These are phyloP conservation scores for Candida bentonensis DNA, from an alignment of 805 yeast genomes.

Conservation along the genomic window DNA sequence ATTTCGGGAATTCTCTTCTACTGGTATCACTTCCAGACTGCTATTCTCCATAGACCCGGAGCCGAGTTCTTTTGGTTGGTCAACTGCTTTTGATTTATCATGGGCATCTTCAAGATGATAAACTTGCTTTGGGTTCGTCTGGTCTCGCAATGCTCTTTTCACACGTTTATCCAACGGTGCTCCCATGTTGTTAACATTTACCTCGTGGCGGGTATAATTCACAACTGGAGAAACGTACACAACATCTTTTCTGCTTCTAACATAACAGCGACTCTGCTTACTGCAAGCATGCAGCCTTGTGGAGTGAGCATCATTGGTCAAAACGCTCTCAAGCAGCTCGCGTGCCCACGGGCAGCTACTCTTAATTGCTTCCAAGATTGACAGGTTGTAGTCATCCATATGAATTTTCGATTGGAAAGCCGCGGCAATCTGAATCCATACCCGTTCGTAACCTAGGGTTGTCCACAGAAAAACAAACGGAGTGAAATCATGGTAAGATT, in stretches of 20 bases:
- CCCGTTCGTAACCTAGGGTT: conserved; percentile 40
- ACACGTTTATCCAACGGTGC: too few species aligned
- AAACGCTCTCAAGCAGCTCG: conserved; percentile 6
- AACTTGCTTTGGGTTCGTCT: too few species aligned
- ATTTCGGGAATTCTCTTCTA: too few species aligned
- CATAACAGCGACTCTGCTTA: conserved; percentile 7
- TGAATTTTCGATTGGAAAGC: conserved; percentile 19
- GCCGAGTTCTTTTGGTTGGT: too few species aligned
- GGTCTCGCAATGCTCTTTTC: too few species aligned
- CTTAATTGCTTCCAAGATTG: conserved; percentile 14
- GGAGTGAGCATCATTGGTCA: conserved; percentile 8
- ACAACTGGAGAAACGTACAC: conserved; percentile 9
- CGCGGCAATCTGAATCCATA: conserved; percentile 28
- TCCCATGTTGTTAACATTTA: not conserved
- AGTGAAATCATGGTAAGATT: conserved; percentile 30
- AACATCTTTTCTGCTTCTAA: conserved; percentile 8
- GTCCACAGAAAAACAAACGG: conserved; percentile 28
- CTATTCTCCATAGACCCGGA: too few species aligned
- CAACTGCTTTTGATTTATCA: too few species aligned
- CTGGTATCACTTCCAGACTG: too few species aligned
- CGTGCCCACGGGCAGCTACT: conserved; percentile 11
- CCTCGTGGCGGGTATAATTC: not conserved
- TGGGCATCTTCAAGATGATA: too few species aligned
- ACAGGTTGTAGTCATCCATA: conserved; percentile 16
- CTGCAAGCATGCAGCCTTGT: conserved; percentile 16